These are phyloP conservation scores for Aquilaria malaccensis DNA, from an alignment of 345 rosid species.

Conservation along the genomic window DNA sequence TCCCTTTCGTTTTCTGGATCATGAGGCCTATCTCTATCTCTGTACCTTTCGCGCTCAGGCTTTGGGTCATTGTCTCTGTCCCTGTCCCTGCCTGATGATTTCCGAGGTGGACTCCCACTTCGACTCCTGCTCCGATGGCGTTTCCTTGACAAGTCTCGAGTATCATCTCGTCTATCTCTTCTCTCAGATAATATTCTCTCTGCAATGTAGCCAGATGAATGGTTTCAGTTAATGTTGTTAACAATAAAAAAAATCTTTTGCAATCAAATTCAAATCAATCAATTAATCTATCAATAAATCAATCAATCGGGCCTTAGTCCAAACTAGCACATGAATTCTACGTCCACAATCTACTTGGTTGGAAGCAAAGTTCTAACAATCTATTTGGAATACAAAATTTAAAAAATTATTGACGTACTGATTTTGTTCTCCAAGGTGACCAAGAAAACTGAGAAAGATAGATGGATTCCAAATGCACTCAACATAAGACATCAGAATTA, in stretches of 20 bases:
- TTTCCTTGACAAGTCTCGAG: conserved; percentile 65
- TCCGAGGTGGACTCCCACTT: conserved; percentile 70
- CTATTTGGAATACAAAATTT: too few relatives aligned
- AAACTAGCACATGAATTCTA: too few relatives aligned
- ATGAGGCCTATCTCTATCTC: conserved; percentile 42
- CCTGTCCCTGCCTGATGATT: conserved; percentile 44
- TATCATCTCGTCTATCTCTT: conserved; percentile 59
- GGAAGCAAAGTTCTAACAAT: too few relatives aligned
- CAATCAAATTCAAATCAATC: not conserved
- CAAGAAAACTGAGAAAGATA: too few relatives aligned
- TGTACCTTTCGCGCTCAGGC: conserved; percentile 32
- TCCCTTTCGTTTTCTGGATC: conserved; percentile 50
- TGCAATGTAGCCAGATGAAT: conserved; percentile 17
- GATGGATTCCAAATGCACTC: too few relatives aligned
- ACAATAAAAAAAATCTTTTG: not conserved
- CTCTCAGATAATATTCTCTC: conserved; percentile 49
- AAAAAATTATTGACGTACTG: too few relatives aligned
- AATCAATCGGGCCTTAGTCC: too few relatives aligned
- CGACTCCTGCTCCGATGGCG: conserved; percentile 60
- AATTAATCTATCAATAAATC: too few relatives aligned
- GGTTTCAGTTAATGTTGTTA: not conserved
- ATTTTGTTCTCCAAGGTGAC: too few relatives aligned
- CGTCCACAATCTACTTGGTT: too few relatives aligned
- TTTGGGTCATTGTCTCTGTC: conserved; percentile 34
- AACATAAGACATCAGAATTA: too few relatives aligned